These are phyloP conservation scores for Triticum timopheevii DNA, from an alignment of 176 grass and related monocot species.

Conservation along the genomic window DNA sequence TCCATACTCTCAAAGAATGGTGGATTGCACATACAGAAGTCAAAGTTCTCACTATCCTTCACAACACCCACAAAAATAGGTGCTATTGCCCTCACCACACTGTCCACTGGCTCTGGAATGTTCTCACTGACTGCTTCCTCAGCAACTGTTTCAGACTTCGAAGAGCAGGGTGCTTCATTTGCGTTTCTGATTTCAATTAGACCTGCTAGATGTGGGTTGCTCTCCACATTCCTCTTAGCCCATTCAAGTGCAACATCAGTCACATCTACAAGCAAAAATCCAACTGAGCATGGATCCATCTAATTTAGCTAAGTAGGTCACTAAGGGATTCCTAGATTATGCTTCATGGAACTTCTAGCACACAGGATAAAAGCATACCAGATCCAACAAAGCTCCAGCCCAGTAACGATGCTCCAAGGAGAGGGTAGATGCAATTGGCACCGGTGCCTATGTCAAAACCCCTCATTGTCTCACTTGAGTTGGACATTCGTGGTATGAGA, in stretches of 20 bases:
- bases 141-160: conserved; percentile 8
- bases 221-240: conserved; percentile 88
- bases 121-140: conserved; percentile 28
- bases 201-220: conserved; percentile 63
- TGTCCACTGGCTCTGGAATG: conserved; percentile 18
- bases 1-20: conserved; percentile 93
- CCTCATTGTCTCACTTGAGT: conserved; percentile 47
- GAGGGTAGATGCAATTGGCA: conserved; percentile 95
- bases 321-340: neutral
- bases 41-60: conserved; percentile 76
- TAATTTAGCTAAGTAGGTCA: neutral
- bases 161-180: conserved; percentile 24
- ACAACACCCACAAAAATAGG: conserved; percentile 68
- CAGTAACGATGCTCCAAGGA: conserved; percentile 81
- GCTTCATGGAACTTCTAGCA: neutral
- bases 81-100: neutral
- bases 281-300: neutral
- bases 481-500: conserved; percentile 57
- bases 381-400: conserved; percentile 90
- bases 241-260: conserved; percentile 87
- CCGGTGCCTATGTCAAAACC: conserved; percentile 92
- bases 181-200: conserved; percentile 82
- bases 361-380: conserved; percentile 38
- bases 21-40: conserved; percentile 98
- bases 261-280: conserved; percentile 61